Base-by-base conservation (phyloP, 78 protist species). In the Dictyostelium purpureum region DNA sequence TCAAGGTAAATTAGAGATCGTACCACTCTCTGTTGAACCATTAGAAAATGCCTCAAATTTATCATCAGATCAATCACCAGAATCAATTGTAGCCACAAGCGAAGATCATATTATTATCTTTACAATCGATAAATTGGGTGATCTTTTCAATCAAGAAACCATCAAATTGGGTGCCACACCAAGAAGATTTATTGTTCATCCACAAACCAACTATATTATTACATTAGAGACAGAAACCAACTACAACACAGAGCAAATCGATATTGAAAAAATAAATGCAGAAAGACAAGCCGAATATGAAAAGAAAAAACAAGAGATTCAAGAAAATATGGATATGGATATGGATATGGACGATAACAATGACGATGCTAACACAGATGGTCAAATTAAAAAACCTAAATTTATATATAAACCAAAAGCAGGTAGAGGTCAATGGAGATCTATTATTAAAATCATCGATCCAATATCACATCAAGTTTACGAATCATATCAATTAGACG, bases 11-110 rank as follows among this genome's bases (percentile, higher is more conserved):
- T 21, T 56, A n/a, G 63, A 61, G 21, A 47, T 92, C 71, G 66
- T 90, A 21, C 99, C 99, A n/a, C 77, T 98, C 26, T 74, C 97
- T 21, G 85, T 79, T 24, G 87, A 43, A 9, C 78, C 96, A 54
- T 91, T 97, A 54, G 98, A 97, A 26, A 18, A 59, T 51, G 99
- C 99, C 0, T n/a, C 97, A 12, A 0, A 75, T 31, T 96, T 98
- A 75, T 3, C 94, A 19, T 96, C 99, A 1, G 99, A 93, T 38
- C 95, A 96, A 61, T 97, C 96, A n/a, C 96, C 99, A 12, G 99
- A 98, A 43, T 99, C 99, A 52, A 18, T 98, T 7, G 98, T 98
- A 2, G 98, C 96, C 19, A 79, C 98, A 11, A 70, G 97, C 0
- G 97, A 94, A 28, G 95, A 82, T 82, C 74, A 90, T 18, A 74